phyloP scores from a whole-genome alignment of 257 asterid species.

The Nicotiana otophora region DNA sequence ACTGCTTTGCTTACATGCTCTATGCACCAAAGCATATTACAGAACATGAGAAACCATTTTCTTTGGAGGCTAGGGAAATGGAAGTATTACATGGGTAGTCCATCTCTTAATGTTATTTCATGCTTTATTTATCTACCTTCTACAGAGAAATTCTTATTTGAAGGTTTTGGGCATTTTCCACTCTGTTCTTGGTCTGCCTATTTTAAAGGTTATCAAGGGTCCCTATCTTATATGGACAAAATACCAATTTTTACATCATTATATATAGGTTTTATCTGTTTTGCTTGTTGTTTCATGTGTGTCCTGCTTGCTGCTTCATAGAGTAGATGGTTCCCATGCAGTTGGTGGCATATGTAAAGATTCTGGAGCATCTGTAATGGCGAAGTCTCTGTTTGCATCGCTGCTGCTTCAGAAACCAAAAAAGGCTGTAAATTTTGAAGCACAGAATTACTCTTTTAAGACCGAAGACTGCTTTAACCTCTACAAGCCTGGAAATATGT shows the following conservation, averaged over 20 bases:
- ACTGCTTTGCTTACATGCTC: neutral
- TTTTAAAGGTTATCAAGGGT: neutral
- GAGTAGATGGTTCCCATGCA: conserved; percentile 84
- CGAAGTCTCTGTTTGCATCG: conserved; percentile 92
- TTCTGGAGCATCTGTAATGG: conserved; percentile 83
- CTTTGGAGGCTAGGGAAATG: neutral
- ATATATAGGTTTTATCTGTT: conserved; percentile 12
- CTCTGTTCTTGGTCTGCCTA: neutral
- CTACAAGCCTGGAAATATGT: conserved; percentile 49
- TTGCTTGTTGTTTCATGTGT: conserved; percentile 20
- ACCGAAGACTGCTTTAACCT: conserved; percentile 46
- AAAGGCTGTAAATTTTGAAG: conserved; percentile 45
- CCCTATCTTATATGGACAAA: neutral
- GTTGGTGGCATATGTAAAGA: conserved; percentile 80
- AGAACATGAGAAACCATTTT: neutral
- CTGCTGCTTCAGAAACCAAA: conserved; percentile 48
- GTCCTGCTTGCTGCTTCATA: conserved; percentile 35
- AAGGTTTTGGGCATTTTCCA: neutral
- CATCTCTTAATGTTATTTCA: neutral
- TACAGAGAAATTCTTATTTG: neutral
- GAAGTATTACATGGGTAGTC: neutral
- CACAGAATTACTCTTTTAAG: conserved; percentile 45
- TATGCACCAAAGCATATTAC: neutral
- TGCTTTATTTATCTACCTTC: neutral
- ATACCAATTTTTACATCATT: neutral